Evolutionary conservation across 306 rosid species (phyloP), one percentile per base, ranked within the genome.

Genomic region (Potentilla sterilis): DNA sequence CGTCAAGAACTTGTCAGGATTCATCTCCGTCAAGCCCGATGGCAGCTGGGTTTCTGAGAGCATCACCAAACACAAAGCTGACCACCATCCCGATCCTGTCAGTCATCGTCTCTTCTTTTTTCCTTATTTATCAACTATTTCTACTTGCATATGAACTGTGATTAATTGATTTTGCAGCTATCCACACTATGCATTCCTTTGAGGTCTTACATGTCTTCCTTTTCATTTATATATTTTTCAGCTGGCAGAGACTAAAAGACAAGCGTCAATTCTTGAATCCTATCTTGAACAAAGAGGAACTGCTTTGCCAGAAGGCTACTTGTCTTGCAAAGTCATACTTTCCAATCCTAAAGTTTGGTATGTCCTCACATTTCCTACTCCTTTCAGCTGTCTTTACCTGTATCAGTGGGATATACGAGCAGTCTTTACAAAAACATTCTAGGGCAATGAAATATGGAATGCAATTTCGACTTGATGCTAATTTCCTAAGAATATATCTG

Each of bases 201-300:
- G 58, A n/a, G 54, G 21, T 32, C 14, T 40, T 42, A 19, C 58
- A 18, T 51, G 44, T 66, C 8, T 38, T 52, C 37, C 43, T 0
- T 81, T 74, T n/a, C n/a, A n/a, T n/a, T n/a, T n/a, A n/a, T n/a
- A n/a, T n/a, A n/a, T n/a, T n/a, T n/a, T n/a, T 75, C 83, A 92
- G 97, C 89, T 90, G 69, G 88, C 71, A 35, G 97, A 92, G 80
- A 74, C 87, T 38, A 86, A 83, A 82, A 88, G 83, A 72, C 91
- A 86, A 76, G 91, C 81, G 40, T 79, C 95, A 67, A 81, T 95
- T 81, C 97, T 95, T 55, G 93, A 88, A 75, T 87, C 97, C 7
- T 95, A 95, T 83, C 89, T 95, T 79, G 96, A 88, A 89, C 97
- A 89, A 81, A 88, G 98, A 85, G 98, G 97, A 84, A 85, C 87